Conservation (phyloP, 202 grass and related monocot genomes). For the Zizania palustris region DNA sequence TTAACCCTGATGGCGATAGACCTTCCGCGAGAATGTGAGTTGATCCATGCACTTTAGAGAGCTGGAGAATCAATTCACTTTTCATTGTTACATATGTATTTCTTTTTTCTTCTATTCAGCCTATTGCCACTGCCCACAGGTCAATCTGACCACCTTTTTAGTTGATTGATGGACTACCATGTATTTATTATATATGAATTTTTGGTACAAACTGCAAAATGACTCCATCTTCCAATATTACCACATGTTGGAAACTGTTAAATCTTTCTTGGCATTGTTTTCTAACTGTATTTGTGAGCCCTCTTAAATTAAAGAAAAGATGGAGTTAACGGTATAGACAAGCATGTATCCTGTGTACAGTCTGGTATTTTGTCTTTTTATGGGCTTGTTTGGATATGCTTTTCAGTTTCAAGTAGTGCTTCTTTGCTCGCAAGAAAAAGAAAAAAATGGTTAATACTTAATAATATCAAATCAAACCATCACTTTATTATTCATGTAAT, state of each 20-base stretch:
- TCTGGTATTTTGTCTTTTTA: constrained; percentile 21
- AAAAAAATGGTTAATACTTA: too few relatives aligned
- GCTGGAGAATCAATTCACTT: constrained; percentile 22
- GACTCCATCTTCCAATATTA: constrained; percentile 8
- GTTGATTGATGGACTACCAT: background rate
- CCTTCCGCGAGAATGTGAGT: constrained; percentile 96
- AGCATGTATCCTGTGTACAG: background rate
- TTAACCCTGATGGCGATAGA: constrained; percentile 93
- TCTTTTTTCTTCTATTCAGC: constrained; percentile 1
- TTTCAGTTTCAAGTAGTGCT: background rate
- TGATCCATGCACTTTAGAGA: constrained; percentile 15
- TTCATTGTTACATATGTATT: background rate
- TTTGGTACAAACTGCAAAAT: constrained; percentile 15
- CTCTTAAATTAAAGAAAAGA: constrained; percentile 26
- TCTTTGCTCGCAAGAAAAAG: too few relatives aligned
- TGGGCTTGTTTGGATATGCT: constrained; percentile 8
- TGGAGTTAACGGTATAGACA: constrained; percentile 12
- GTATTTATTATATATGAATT: constrained; percentile 13
- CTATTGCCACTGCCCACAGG: background rate
- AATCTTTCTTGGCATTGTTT: constrained; percentile 34
- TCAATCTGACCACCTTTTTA: constrained; percentile 14
- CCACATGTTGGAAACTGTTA: constrained; percentile 25
- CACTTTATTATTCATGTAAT: background rate
- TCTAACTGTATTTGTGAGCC: constrained; percentile 18
- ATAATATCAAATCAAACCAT: background rate